Percentiles rank a stretch among this genome's conserved stretches.
phyloP scores from a whole-genome alignment of 805 yeast genomes.

The Nadsonia fulvescens region DNA sequence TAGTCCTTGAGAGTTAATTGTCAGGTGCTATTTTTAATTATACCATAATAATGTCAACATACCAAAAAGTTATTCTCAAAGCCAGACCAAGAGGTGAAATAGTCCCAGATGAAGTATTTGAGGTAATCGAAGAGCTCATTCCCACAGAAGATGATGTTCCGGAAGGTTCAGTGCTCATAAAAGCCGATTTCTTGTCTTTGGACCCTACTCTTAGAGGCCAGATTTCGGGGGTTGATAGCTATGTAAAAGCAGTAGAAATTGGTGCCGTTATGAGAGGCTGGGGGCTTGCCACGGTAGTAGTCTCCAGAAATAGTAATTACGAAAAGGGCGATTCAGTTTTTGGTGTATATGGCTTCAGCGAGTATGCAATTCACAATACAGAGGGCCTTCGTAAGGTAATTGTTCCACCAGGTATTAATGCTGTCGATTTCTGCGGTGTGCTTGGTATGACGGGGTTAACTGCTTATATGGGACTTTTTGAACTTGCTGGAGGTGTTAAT shows the following conservation, averaged over 20 bases:
- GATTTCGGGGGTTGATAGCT: conserved; percentile 4
- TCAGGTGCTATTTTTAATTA: no score
- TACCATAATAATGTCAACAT: no score
- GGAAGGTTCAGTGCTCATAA: conserved; percentile 4
- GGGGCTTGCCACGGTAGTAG: conserved; percentile 6
- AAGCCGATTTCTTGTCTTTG: conserved; percentile 4
- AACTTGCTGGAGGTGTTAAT: conserved; percentile 41
- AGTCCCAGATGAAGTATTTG: no score
- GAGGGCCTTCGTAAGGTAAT: conserved; percentile 5
- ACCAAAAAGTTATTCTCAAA: no score
- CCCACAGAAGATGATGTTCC: conserved; percentile 4
- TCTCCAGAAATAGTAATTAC: conserved; percentile 5
- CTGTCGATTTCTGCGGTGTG: conserved; percentile 6
- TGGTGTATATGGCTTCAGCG: conserved; percentile 3
- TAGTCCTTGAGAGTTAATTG: no score
- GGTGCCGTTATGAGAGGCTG: conserved; percentile 6
- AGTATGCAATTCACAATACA: conserved; percentile 3
- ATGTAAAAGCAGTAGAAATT: conserved; percentile 5
- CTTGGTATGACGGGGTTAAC: conserved; percentile 36
- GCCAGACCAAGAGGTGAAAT: no score
- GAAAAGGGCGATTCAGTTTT: conserved; percentile 2
- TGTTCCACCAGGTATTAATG: conserved; percentile 4
- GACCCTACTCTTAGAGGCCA: conserved; percentile 8
- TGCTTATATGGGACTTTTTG: conserved; percentile 50
- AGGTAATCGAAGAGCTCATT: no score